Percentiles rank a stretch among this genome's conserved stretches.
Evolutionary conservation across 495 filamentous ascomycete genomes (phyloP).

Genomic region (Glutinoglossum americanum): DNA sequence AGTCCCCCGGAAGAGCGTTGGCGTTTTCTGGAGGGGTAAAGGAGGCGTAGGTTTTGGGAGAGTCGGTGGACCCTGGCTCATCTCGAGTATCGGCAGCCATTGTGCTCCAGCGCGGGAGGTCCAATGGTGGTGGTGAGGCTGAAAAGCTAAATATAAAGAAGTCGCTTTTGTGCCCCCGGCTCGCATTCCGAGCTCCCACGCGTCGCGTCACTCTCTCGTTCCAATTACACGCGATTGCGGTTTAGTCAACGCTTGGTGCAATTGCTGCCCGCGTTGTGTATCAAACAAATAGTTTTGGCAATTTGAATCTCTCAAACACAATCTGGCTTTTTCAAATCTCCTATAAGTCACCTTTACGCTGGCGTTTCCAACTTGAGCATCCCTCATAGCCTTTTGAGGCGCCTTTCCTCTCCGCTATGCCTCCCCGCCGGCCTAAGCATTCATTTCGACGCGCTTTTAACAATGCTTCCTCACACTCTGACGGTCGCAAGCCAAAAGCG

Average conservation of each 20-base stretch:
- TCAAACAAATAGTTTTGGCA: background rate
- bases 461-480: conserved; percentile 22
- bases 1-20: conserved; percentile 26
- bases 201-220: background rate
- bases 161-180: background rate
- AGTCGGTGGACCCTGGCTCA: conserved; percentile 1
- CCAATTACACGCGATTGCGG: background rate
- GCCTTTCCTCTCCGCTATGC: conserved; percentile 22
- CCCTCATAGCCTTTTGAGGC: background rate
- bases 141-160: background rate
- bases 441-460: conserved; percentile 9
- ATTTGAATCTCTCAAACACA: background rate
- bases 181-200: background rate
- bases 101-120: conserved; percentile 4
- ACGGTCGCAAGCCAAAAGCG: conserved; percentile 40
- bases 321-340: background rate
- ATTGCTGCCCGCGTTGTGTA: background rate
- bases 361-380: background rate
- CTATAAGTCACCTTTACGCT: background rate
- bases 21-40: conserved; percentile 15
- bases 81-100: conserved; percentile 37
- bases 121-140: background rate
- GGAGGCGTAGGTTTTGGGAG: conserved; percentile 18
- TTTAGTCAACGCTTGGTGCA: background rate
- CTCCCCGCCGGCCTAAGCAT: conserved; percentile 27